These are phyloP conservation scores for Globisporangium abappressorium DNA, from an alignment of 352 stramenopile species.

Conservation along the genomic window DNA sequence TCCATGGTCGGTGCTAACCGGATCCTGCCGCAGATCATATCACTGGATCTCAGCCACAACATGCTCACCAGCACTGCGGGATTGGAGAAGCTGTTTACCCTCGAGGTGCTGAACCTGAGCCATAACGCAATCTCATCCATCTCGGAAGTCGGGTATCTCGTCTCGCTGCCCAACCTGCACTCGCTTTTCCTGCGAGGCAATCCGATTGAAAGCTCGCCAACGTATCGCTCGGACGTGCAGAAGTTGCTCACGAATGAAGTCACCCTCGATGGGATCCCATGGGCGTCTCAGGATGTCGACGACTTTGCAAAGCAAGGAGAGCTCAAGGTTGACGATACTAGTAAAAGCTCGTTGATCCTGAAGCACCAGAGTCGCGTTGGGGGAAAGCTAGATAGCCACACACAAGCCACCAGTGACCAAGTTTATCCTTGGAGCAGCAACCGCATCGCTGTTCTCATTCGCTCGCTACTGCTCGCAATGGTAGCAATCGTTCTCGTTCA, in stretches of 20 bases:
- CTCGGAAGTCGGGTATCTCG: slow-evolving; percentile 18
- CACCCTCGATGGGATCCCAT: slow-evolving; percentile 17
- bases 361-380: not conserved
- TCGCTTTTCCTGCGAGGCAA: slow-evolving; percentile 19
- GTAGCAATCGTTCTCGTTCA: slow-evolving; percentile 14
- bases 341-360: not conserved
- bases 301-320: slow-evolving; percentile 12
- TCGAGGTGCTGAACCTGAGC: slow-evolving; percentile 22
- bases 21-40: slow-evolving; percentile 12
- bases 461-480: slow-evolving; percentile 14
- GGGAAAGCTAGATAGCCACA: not conserved
- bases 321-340: not conserved
- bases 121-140: slow-evolving; percentile 19
- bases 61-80: slow-evolving; percentile 15
- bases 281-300: slow-evolving; percentile 7
- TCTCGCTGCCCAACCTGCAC: slow-evolving; percentile 16
- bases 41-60: slow-evolving; percentile 22
- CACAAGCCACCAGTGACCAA: not conserved
- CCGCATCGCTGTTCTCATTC: not conserved
- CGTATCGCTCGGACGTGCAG: slow-evolving; percentile 19
- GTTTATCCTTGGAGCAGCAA: not conserved
- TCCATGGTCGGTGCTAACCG: slow-evolving; percentile 14
- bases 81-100: slow-evolving; percentile 18
- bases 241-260: slow-evolving; percentile 20
- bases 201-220: slow-evolving; percentile 10